Evolutionary conservation across 192 early-diverging fungal genomes (phyloP).

Genomic region (Gamsiella multidivaricata): DNA sequence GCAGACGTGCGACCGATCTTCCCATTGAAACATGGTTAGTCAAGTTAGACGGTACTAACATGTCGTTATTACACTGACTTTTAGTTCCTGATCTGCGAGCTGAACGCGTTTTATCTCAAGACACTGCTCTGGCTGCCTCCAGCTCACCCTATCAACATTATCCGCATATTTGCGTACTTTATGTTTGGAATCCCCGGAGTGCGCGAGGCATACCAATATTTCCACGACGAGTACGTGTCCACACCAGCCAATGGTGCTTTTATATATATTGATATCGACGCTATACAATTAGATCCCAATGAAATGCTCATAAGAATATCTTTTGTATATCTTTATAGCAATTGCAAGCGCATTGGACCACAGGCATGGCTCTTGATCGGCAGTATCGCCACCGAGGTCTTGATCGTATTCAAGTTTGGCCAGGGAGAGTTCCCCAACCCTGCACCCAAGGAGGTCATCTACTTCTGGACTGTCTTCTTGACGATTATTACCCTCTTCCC

Average conservation of each 20-base stretch:
- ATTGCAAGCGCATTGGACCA: constrained; percentile 90
- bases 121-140: constrained; percentile 92
- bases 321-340: constrained; percentile 73
- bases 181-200: constrained; percentile 90
- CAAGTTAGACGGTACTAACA: too few species aligned
- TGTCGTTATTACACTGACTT: not conserved
- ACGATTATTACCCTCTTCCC: constrained; percentile 74
- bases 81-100: constrained; percentile 16
- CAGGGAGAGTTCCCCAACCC: constrained; percentile 87
- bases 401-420: constrained; percentile 93
- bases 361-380: constrained; percentile 93
- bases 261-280: too few species aligned
- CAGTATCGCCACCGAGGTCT: constrained; percentile 87
- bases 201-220: constrained; percentile 91
- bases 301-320: too few species aligned
- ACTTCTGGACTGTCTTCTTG: constrained; percentile 80
- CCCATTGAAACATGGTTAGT: too few species aligned
- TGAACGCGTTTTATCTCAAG: constrained; percentile 94
- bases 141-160: constrained; percentile 83
- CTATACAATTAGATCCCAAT: not conserved
- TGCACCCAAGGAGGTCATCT: constrained; percentile 72
- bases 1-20: too few species aligned
- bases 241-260: too few species aligned
- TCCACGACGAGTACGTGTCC: constrained; percentile 66
- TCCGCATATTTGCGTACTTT: constrained; percentile 82